These are phyloP conservation scores for Penstemon davidsonii DNA, from an alignment of 257 asterid species.

Conservation along the genomic window DNA sequence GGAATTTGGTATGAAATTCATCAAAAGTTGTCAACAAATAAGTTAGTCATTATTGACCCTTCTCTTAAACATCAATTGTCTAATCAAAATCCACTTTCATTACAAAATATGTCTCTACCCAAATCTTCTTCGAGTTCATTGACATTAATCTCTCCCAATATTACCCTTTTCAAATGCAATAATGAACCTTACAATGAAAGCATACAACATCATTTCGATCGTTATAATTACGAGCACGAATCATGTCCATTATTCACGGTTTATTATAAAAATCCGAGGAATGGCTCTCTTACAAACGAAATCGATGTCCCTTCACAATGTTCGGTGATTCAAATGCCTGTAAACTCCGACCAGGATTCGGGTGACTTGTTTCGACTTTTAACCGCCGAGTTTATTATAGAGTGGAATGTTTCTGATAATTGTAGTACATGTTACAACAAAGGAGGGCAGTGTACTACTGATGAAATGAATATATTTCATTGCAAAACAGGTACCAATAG, in stretches of 20 bases:
- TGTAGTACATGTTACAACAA: constrained; percentile 32
- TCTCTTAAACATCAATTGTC: fast-evolving
- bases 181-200: too few species aligned
- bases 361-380: constrained; percentile 6
- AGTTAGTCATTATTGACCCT: constrained; percentile 3
- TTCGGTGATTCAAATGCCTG: constrained; percentile 24
- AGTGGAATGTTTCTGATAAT: constrained; percentile 35
- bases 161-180: constrained; percentile 24
- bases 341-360: background rate
- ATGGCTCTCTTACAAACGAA: background rate
- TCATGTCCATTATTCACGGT: background rate
- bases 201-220: background rate
- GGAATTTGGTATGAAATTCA: background rate
- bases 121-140: constrained; percentile 20
- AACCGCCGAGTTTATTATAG: constrained; percentile 22
- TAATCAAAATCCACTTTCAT: background rate
- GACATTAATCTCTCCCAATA: constrained; percentile 18
- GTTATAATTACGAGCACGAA: background rate
- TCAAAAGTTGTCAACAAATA: background rate
- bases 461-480: background rate
- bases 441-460: constrained; percentile 40
- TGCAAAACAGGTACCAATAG: constrained; percentile 34
- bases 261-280: background rate
- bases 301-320: background rate
- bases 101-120: background rate